Conservation (phyloP, 1,139 yeast species). For the Kurtzmaniella quercitrusa region DNA sequence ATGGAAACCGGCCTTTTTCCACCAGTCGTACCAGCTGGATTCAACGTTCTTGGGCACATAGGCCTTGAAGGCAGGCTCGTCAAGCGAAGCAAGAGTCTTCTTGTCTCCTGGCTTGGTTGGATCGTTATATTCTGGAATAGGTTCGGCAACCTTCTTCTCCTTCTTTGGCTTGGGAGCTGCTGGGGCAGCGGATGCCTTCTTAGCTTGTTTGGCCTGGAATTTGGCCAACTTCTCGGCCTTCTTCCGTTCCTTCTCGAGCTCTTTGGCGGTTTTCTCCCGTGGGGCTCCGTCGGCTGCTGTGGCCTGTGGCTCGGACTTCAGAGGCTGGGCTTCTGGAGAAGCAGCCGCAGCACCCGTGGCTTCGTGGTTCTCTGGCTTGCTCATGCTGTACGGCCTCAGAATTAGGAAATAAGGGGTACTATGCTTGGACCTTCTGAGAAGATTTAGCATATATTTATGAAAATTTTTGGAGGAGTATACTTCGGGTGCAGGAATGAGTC, state of each 20-base stretch:
- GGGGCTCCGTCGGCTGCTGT: conserved; percentile 13
- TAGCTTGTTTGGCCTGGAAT: conserved; percentile 88
- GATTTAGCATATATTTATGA: conserved; percentile 15
- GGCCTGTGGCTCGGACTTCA: not conserved
- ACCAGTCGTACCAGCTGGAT: conserved; percentile 97
- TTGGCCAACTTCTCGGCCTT: conserved; percentile 96
- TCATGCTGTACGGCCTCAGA: conserved; percentile 5
- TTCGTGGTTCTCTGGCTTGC: conserved; percentile 6
- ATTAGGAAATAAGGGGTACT: conserved; percentile 5
- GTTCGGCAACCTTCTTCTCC: conserved; percentile 66
- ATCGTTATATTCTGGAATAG: conserved; percentile 79
- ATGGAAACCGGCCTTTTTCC: conserved; percentile 85
- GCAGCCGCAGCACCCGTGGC: conserved; percentile 11
- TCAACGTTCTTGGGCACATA: conserved; percentile 92
- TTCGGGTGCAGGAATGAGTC: conserved; percentile 1
- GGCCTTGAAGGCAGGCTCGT: conserved; percentile 90
- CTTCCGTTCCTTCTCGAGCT: conserved; percentile 87
- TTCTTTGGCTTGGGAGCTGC: conserved; percentile 58
- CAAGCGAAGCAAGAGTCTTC: conserved; percentile 77
- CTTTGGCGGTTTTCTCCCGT: conserved; percentile 60
- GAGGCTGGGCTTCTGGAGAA: conserved; percentile 7
- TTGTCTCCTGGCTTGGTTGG: conserved; percentile 85
- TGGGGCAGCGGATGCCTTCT: conserved; percentile 48
- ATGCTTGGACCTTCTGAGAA: conserved; percentile 12
- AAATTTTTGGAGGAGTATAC: conserved; percentile 3